Percentiles rank a stretch among this genome's conserved stretches.
Evolutionary conservation across 176 grass and related monocot genomes (phyloP).

Genomic region (Oryza meyeriana): DNA sequence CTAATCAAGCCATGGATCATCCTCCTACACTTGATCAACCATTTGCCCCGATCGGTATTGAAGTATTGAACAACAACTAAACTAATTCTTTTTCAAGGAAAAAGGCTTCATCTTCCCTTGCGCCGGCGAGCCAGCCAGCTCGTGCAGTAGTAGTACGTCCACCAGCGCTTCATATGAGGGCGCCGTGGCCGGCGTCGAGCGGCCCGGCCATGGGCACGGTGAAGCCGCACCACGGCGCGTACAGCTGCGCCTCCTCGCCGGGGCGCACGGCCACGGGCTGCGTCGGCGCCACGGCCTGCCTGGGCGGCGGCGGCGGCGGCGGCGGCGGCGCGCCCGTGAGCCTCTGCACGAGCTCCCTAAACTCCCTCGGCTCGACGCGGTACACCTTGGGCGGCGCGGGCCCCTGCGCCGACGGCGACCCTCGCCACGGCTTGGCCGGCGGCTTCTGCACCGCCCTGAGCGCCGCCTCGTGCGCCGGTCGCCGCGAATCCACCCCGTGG

Average conservation of each 20-base stretch:
- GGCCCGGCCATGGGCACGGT: conserved; percentile 8
- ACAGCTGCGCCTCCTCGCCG: conserved; percentile 3
- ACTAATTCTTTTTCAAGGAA: background rate
- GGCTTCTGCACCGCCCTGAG: conserved; percentile 40
- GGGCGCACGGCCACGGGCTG: conserved; percentile 10
- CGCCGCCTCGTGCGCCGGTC: conserved; percentile 3
- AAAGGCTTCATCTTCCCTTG: background rate
- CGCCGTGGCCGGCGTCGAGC: background rate
- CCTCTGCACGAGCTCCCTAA: conserved; percentile 57
- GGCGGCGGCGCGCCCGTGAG: conserved; percentile 43
- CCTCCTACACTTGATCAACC: too few relatives aligned
- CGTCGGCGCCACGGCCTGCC: background rate
- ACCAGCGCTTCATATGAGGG: background rate
- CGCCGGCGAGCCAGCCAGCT: too few relatives aligned
- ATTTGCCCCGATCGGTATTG: background rate
- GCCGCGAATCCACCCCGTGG: background rate
- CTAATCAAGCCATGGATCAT: background rate
- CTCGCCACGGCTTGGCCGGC: conserved; percentile 32
- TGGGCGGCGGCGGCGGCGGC: background rate
- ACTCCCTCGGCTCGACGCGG: conserved; percentile 53
- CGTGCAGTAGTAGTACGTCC: too few relatives aligned
- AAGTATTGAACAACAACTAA: background rate
- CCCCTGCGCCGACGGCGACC: background rate
- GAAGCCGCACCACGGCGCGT: conserved; percentile 32
- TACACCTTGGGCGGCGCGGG: conserved; percentile 55